These are phyloP conservation scores for Dactylellina haptotyla DNA, from an alignment of 2,329 filamentous ascomycete species.

Conservation along the genomic window DNA sequence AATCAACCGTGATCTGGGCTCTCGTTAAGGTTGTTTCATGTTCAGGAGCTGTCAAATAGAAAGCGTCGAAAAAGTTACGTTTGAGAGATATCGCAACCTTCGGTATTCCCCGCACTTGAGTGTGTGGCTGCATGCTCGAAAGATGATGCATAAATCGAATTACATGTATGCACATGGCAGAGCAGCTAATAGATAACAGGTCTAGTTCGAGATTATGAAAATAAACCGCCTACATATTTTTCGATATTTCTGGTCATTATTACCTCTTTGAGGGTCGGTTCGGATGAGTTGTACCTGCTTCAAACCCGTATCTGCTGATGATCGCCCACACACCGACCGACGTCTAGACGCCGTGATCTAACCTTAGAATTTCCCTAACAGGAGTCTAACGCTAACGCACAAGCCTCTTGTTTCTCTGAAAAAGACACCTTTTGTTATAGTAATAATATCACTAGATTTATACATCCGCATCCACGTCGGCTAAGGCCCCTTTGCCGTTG, in stretches of 20 bases:
- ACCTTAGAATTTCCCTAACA: neutral
- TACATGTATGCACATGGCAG: neutral
- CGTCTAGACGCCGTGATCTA: neutral
- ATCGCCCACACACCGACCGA: neutral
- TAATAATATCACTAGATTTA: too few species aligned
- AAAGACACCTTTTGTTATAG: too few species aligned
- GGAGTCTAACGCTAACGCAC: neutral
- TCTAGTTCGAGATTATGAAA: constrained; percentile 9
- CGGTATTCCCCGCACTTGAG: constrained; percentile 38
- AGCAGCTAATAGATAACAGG: neutral
- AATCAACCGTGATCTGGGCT: neutral
- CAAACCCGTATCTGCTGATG: too few species aligned
- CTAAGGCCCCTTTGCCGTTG: neutral
- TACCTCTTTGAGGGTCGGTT: neutral
- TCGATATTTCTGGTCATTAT: constrained; percentile 5
- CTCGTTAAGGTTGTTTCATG: constrained; percentile 18
- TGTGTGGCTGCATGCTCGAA: neutral
- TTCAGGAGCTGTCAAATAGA: constrained; percentile 16
- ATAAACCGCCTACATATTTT: neutral
- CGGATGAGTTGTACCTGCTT: too few species aligned
- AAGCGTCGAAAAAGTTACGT: neutral
- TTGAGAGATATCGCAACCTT: neutral
- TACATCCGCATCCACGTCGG: neutral
- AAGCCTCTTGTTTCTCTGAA: neutral
- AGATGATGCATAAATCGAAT: neutral